Conservation (phyloP, 2,329 filamentous ascomycete genomes). For the Trichophyton simii region DNA sequence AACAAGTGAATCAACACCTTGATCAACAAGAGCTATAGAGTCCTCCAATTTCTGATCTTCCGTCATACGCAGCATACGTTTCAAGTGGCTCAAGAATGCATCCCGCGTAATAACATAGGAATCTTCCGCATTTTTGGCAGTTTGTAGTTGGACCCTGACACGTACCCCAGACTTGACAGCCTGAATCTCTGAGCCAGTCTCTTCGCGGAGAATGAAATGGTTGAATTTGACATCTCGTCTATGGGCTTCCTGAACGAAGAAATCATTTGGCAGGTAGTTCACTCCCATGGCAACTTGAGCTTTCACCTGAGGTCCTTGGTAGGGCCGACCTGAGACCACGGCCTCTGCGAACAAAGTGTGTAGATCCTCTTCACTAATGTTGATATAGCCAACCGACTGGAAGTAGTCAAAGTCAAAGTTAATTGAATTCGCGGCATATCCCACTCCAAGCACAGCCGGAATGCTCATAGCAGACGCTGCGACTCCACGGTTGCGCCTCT, state of each 20-base stretch:
- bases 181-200: neutral
- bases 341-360: slow-evolving; percentile 43
- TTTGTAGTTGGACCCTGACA: neutral
- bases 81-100: neutral
- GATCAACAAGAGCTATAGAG: slow-evolving; percentile 3
- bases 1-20: slow-evolving; percentile 13
- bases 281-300: neutral
- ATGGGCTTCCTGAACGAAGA: neutral
- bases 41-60: slow-evolving; percentile 7
- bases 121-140: neutral
- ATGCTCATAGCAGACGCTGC: slow-evolving; percentile 8
- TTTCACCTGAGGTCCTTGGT: neutral
- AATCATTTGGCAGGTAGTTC: neutral
- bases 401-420: neutral
- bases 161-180: neutral
- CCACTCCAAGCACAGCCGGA: slow-evolving; percentile 2
- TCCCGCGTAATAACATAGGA: neutral
- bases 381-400: neutral
- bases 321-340: slow-evolving; percentile 32
- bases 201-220: neutral
- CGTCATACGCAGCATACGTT: neutral
- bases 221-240: neutral
- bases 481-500: slow-evolving; percentile 6
- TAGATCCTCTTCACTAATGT: slow-evolving; percentile 36
- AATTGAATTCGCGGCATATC: slow-evolving; percentile 8